Base-by-base conservation (phyloP, 768 basidiomycete genomes). In the Boletus patriciae region DNA sequence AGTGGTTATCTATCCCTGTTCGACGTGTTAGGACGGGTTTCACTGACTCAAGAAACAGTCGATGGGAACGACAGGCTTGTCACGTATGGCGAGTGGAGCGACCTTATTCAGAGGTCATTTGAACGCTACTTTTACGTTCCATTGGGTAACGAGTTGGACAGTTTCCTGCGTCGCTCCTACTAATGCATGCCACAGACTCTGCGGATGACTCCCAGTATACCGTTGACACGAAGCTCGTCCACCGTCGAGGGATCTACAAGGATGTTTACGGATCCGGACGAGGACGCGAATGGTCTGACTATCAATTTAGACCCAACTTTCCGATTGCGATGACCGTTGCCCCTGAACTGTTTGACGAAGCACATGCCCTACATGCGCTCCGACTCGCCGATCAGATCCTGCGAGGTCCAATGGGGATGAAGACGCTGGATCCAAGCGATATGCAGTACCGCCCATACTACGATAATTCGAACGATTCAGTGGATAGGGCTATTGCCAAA, bases 261-360 rank as follows among this genome's bases (percentile, higher is more conserved):
- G 97, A 99, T 69, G 93, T 98, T 8, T 89, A 89, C 62, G 93
- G 95, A 40, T 94, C 97, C 12, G 92, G 92, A 1, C 67, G 79
- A 46, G 90, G 86, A 11, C 83, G 92, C 53, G 92, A 96, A 73
- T 98, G 94, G 94, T 92, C 94, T 6, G 95, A 99, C 74, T 99
- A 98, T 71, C 97, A 98, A 73, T 82, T 97, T 62, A 83, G 94
- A 58, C 83, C 86, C 65, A 97, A 98, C 74, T 96, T 94, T 78
- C 88, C 94, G 5, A 89, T 98, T 56, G 92, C 97, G 0, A 98
- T 98, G 95, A 83, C 88, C 3, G 94, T 98, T 44, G 97, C 97
- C 2, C 96, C 96, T 10, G 97, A 98, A 70, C 73, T 99, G 45
- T 99, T 98, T 72, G 83, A 93, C 51, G 82, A 83, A 10, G 70